phyloP scores from a whole-genome alignment of 305 asterid species.

The Galium porrigens region DNA sequence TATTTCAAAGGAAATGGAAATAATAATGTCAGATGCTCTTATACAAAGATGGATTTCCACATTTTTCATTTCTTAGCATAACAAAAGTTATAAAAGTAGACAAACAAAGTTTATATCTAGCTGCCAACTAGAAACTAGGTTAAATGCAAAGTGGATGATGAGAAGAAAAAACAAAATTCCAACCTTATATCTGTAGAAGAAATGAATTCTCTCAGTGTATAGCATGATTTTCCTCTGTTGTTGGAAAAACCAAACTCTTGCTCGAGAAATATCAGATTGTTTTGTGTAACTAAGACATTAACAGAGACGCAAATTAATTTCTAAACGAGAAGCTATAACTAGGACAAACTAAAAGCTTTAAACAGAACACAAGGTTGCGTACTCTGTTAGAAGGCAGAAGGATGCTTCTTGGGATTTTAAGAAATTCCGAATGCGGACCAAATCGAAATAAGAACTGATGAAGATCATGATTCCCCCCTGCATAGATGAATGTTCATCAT shows the following conservation, averaged over 20 bases:
- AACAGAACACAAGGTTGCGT: conserved; percentile 22
- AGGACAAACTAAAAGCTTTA: conserved; percentile 1
- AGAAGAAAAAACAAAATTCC: conserved; percentile 9
- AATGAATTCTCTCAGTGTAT: conserved; percentile 92
- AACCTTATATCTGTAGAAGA: conserved; percentile 95
- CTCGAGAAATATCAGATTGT: conserved; percentile 68
- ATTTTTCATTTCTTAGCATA: background rate
- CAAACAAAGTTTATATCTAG: background rate
- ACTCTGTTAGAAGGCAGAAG: conserved; percentile 82
- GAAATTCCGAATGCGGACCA: conserved; percentile 64
- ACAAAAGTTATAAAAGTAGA: background rate
- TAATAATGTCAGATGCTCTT: background rate
- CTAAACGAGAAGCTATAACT: background rate
- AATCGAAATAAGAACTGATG: conserved; percentile 73
- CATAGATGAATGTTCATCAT: conserved; percentile 9
- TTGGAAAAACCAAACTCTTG: conserved; percentile 69
- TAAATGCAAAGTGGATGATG: background rate
- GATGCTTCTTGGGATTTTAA: conserved; percentile 73
- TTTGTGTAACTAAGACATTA: conserved; percentile 46
- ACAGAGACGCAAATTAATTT: background rate
- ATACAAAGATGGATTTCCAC: background rate
- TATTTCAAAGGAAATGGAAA: conserved; percentile 17
- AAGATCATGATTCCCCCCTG: conserved; percentile 82
- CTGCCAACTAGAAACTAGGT: background rate
- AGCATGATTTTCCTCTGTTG: conserved; percentile 71